Evolutionary conservation across 345 rosid genomes (phyloP).

Genomic region (Arabidopsis suecica): DNA sequence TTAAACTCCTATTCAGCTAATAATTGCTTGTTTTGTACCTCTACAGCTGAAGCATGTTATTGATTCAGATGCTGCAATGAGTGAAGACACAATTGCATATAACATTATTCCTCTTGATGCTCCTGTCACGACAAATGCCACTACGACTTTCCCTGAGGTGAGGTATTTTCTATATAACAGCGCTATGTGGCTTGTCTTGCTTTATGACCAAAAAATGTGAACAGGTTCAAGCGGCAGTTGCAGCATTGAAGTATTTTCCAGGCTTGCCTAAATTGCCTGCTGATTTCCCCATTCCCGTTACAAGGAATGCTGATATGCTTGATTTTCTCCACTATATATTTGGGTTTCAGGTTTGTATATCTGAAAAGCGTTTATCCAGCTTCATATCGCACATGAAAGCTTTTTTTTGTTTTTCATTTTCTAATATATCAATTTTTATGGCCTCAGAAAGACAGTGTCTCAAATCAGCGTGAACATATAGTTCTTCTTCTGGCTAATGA

Average conservation of each 20-base stretch:
- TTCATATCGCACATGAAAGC: conserved; percentile 5
- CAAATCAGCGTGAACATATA: conserved; percentile 94
- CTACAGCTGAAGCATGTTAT: conserved; percentile 82
- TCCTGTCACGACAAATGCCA: conserved; percentile 72
- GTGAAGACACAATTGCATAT: conserved; percentile 88
- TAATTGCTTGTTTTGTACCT: conserved; percentile 22
- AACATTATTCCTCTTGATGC: conserved; percentile 89
- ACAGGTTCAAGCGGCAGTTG: conserved; percentile 86
- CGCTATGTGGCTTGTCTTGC: conserved; percentile 31
- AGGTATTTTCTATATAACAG: conserved; percentile 28
- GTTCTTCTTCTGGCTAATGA: conserved; percentile 93
- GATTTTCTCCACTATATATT: conserved; percentile 89
- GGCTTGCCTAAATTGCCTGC: conserved; percentile 76
- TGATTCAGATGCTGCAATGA: conserved; percentile 93
- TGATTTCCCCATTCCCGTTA: conserved; percentile 69
- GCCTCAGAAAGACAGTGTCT: conserved; percentile 86
- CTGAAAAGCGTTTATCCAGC: conserved; percentile 15
- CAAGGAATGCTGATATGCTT: conserved; percentile 77
- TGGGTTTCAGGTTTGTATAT: conserved; percentile 88
- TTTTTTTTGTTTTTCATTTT: conserved; percentile 7
- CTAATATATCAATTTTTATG: conserved; percentile 35
- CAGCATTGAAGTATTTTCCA: conserved; percentile 67
- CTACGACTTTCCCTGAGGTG: conserved; percentile 82
- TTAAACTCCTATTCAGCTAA: conserved; percentile 10
- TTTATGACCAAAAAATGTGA: conserved; percentile 30